Base-by-base conservation (phyloP, 164 flowering plant genomes). In the Umbilicus rupestris region DNA sequence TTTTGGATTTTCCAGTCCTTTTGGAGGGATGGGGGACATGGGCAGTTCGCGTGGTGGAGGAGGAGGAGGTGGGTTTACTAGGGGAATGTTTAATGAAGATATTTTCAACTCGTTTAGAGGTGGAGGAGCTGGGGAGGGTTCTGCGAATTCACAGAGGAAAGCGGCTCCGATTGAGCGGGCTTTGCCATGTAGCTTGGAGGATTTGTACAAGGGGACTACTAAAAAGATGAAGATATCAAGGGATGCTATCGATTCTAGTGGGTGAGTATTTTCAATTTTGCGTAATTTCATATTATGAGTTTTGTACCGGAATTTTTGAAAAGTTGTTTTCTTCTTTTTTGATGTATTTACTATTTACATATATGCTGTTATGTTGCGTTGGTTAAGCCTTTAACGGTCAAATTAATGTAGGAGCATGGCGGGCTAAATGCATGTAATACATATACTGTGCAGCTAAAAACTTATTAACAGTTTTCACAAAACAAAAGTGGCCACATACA, bases 201-300 rank as follows among this genome's bases (percentile, higher is more conserved):
- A 93, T 73, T 77, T 93, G 72, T 87, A 90, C 39, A 93, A 87
- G 78, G 98, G 98, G 29, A 86, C 94, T 15, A 81, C 91, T n/a
- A 93, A 90, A 80, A 90, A 88, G 89, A 93, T 93, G 98, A 92
- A 87, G 79, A 88, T 92, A 69, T 90, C 96, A 0, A 84, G 98
- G 76, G 96, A 90, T 66, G 92, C 82, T 19, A 63, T 69, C 10
- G 97, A 87, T 82, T n/a, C 83, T 31, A 80, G 65, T 65, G 94
- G 97, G 98, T 93, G 77, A 83, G 84, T 12, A 5, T 39, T 37
- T 70, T 42, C 5, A 22, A 29, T 22, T 50, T 1, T 5, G n/a
- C 8, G 3, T 22, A 16, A 47, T 5, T n/a, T 1, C 5, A 24
- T n/a, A 1, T 5, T 22, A 22, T 6, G 20, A 24, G 28, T 50